Conservation (phyloP, 2,329 filamentous ascomycete species). For the Fusarium xylarioides region DNA sequence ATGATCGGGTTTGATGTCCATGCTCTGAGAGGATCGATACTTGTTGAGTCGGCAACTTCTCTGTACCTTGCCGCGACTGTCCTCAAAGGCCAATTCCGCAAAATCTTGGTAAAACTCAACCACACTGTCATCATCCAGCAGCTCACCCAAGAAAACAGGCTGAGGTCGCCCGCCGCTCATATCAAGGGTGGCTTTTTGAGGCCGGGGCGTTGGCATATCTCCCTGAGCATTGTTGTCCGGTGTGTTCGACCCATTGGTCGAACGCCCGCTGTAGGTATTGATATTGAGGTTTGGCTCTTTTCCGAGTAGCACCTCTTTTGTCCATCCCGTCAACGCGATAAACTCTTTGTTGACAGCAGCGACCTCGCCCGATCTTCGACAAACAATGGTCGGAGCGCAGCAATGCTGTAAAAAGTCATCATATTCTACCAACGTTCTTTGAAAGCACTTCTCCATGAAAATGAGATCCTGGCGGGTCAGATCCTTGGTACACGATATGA, state of each 20-base stretch:
- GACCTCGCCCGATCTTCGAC: constrained; percentile 92
- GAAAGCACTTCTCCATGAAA: constrained; percentile 98
- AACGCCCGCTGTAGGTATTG: constrained; percentile 62
- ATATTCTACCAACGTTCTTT: constrained; percentile 90
- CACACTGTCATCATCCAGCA: constrained; percentile 92
- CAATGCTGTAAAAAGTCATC: constrained; percentile 91
- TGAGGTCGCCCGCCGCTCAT: constrained; percentile 65
- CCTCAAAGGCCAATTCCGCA: constrained; percentile 89
- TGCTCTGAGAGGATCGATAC: constrained; percentile 79
- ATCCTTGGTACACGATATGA: constrained; percentile 91
- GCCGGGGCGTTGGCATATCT: constrained; percentile 61
- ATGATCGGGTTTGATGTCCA: constrained; percentile 51
- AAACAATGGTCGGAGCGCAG: constrained; percentile 90
- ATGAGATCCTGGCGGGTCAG: constrained; percentile 88
- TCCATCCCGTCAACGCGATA: constrained; percentile 94
- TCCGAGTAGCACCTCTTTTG: constrained; percentile 86
- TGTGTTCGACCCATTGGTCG: constrained; percentile 56
- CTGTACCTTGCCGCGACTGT: constrained; percentile 85
- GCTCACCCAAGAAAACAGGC: constrained; percentile 88
- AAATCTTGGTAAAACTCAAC: constrained; percentile 97
- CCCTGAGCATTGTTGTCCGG: constrained; percentile 45
- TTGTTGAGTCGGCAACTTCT: constrained; percentile 87
- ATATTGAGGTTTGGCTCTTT: constrained; percentile 88
- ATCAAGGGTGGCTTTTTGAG: constrained; percentile 56
- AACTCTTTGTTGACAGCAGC: constrained; percentile 97